Evolutionary conservation across 345 rosid species (phyloP).

Genomic region (Lumnitzera littorea): DNA sequence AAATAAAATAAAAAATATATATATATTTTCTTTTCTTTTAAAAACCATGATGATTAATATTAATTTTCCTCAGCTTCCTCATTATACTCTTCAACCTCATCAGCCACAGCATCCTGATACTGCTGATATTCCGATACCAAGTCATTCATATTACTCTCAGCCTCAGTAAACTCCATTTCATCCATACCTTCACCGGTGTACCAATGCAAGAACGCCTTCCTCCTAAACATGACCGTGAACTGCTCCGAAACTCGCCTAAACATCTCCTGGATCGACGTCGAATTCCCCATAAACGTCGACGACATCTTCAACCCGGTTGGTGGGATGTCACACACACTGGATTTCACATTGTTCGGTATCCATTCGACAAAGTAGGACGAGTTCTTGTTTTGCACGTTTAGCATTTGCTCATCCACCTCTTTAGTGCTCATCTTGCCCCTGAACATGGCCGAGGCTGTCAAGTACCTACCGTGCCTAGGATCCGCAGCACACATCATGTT

Average conservation of each 20-base stretch:
- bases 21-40: too few relatives aligned
- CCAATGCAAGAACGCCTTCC: slow-evolving; percentile 71
- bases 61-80: slow-evolving; percentile 44
- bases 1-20: too few relatives aligned
- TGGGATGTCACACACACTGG: slow-evolving; percentile 73
- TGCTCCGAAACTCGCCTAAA: slow-evolving; percentile 53
- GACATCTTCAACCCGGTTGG: slow-evolving; percentile 70
- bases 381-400: slow-evolving; percentile 90
- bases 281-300: slow-evolving; percentile 73
- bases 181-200: slow-evolving; percentile 97
- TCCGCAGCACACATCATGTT: slow-evolving; percentile 91
- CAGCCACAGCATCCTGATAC: slow-evolving; percentile 74
- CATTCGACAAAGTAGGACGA: slow-evolving; percentile 80
- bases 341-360: slow-evolving; percentile 63
- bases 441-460: slow-evolving; percentile 88
- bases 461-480: slow-evolving; percentile 78
- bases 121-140: slow-evolving; percentile 87
- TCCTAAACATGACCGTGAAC: slow-evolving; percentile 53
- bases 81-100: slow-evolving; percentile 43
- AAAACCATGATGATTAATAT: background rate
- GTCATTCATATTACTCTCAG: slow-evolving; percentile 89
- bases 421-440: slow-evolving; percentile 92
- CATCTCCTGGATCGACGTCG: slow-evolving; percentile 66
- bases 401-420: slow-evolving; percentile 89
- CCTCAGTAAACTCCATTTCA: slow-evolving; percentile 94